A percentile compares a stretch with the other conserved stretches of the same genome.
phyloP scores from a whole-genome alignment of 2,329 filamentous ascomycete species.

The Fusarium burgessii region DNA sequence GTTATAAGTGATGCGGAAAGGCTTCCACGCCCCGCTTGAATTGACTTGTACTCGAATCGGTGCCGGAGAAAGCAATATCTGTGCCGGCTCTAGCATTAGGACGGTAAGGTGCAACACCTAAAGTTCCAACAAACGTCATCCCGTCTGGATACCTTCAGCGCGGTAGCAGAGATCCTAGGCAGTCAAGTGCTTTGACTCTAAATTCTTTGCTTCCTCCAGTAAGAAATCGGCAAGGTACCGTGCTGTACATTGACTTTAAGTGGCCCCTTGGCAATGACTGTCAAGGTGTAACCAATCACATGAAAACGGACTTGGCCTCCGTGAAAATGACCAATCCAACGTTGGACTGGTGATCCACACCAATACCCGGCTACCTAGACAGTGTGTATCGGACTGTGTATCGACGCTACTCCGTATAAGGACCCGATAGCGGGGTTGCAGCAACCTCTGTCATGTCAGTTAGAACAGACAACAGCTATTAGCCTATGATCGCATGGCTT shows the following conservation, averaged over 20 bases:
- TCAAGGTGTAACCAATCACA: neutral
- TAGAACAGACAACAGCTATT: no score
- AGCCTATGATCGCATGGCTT: no score
- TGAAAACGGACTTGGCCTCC: neutral
- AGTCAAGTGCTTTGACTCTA: neutral
- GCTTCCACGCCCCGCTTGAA: neutral
- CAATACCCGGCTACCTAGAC: neutral
- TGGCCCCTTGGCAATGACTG: neutral
- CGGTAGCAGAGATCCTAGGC: neutral
- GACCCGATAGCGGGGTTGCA: no score
- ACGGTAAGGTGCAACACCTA: no score
- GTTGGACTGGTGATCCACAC: neutral
- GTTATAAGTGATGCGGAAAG: neutral
- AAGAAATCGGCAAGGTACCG: neutral
- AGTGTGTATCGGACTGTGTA: slow-evolving; percentile 22
- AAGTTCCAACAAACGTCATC: slow-evolving; percentile 13
- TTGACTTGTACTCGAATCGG: neutral
- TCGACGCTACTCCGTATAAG: no score
- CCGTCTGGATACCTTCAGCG: neutral
- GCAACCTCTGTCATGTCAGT: no score
- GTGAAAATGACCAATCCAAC: neutral
- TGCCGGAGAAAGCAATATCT: neutral
- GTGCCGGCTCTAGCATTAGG: neutral
- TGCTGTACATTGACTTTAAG: neutral
- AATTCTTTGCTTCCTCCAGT: neutral